Evolutionary conservation across 768 basidiomycete genomes (phyloP), one percentile per base, ranked within the genome.

Genomic region (Amanita rubescens): DNA sequence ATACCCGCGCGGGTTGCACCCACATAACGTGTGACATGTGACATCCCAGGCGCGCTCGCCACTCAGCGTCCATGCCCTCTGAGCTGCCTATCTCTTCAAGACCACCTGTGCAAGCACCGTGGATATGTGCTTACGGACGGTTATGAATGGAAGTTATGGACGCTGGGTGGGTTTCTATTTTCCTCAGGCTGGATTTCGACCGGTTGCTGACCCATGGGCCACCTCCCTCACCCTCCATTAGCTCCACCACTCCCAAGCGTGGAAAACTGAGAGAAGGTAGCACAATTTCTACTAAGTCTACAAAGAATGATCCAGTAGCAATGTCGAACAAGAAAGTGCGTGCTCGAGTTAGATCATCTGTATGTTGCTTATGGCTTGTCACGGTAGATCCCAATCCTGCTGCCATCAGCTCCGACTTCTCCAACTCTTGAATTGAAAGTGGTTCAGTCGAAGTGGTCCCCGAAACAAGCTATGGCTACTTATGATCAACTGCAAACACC

Each of bases 391-490:
- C 20, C 19, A 14, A 33, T 45, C 11, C 38, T 58, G 10, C 71
- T 76, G 52, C 73, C 71, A 2, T 73, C 72, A n/a, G 55, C 75
- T 38, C 76, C 75, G 12, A 58, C 68, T 7, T 78, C 80, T 22
- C 80, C 80, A 3, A 76, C 75, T 22, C 62, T 72, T 25, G 67
- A 72, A 56, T 66, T 72, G 14, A 73, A 69, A 52, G 56, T 55
- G n/a, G 38, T 44, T 20, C 25, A 15, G 30, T 11, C 42, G 24
- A 35, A 25, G 9, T 20, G 43, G 20, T 38, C 24, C 7, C 37
- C 44, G 0, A 43, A n/a, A 35, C 17, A 12, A 6, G 37, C 11
- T 51, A 34, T 39, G 33, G 55, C 32, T 35, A 52, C 30, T 58
- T 59, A 22, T 64, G 58, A 27, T 58, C 65, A 20, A 61, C 34